phyloP scores from a whole-genome alignment of 108 stramenopile genomes.

The Fragilaria crotonensis region DNA sequence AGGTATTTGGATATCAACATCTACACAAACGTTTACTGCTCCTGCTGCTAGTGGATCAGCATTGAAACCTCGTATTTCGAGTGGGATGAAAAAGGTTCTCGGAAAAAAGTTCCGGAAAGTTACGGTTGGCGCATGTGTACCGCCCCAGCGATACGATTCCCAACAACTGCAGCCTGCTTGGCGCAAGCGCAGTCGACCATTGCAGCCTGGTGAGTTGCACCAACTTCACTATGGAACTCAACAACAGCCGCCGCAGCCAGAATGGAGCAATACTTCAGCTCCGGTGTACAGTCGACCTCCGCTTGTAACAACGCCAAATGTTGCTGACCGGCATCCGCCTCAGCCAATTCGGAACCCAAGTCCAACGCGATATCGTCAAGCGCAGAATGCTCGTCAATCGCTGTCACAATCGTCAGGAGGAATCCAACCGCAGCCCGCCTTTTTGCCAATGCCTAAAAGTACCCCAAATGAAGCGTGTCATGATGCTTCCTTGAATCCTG shows the following conservation, averaged over 20 bases:
- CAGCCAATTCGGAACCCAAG: constrained; percentile 20
- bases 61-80: neutral
- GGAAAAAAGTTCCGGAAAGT: constrained; percentile 44
- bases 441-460: too few species aligned
- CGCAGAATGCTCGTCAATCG: neutral
- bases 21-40: constrained; percentile 25
- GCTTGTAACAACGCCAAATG: constrained; percentile 50
- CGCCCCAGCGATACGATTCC: constrained; percentile 48
- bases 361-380: neutral
- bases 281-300: constrained; percentile 9
- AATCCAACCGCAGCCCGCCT: neutral
- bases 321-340: constrained; percentile 52
- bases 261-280: constrained; percentile 1
- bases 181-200: constrained; percentile 14
- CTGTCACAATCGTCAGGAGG: neutral
- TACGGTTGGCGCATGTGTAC: constrained; percentile 24
- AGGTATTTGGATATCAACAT: constrained; percentile 27
- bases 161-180: neutral
- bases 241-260: neutral
- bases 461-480: too few species aligned
- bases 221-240: constrained; percentile 31
- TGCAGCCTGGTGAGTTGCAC: constrained; percentile 42
- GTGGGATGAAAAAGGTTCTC: constrained; percentile 53
- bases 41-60: constrained; percentile 10
- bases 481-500: too few species aligned